Percentiles rank a stretch among this genome's conserved stretches.
Conservation (phyloP, 2,329 filamentous ascomycete species). For the Xylariaceae sp. region DNA sequence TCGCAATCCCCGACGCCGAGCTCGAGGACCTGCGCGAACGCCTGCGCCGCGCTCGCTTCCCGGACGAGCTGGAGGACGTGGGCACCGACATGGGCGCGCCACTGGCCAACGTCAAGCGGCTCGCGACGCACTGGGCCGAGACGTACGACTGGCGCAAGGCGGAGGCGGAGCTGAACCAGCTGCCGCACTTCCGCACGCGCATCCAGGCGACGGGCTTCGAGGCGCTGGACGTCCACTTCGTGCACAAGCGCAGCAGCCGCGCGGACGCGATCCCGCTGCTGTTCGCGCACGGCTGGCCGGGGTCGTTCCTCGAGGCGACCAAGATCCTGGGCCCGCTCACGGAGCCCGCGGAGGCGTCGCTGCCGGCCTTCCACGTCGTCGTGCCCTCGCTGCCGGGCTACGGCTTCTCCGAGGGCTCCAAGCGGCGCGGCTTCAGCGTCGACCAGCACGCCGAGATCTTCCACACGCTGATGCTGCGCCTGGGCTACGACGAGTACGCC, state of each 20-base stretch:
- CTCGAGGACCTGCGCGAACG: slow-evolving; percentile 62
- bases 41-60: slow-evolving; percentile 59
- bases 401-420: slow-evolving; percentile 47
- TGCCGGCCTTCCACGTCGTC: slow-evolving; percentile 52
- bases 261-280: slow-evolving; percentile 44
- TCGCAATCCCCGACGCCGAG: slow-evolving; percentile 56
- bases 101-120: slow-evolving; percentile 62
- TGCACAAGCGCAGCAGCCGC: slow-evolving; percentile 58
- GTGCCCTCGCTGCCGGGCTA: slow-evolving; percentile 55
- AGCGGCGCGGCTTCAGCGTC: slow-evolving; percentile 59
- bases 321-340: slow-evolving; percentile 55
- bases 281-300: slow-evolving; percentile 53
- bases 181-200: slow-evolving; percentile 63
- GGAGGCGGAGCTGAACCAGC: slow-evolving; percentile 63
- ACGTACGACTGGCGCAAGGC: slow-evolving; percentile 66
- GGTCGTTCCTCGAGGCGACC: slow-evolving; percentile 64
- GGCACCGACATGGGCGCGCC: slow-evolving; percentile 56
- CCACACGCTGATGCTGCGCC: slow-evolving; percentile 63
- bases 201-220: slow-evolving; percentile 65
- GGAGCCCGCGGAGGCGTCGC: slow-evolving; percentile 6
- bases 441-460: slow-evolving; percentile 64
- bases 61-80: slow-evolving; percentile 48
- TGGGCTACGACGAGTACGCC: slow-evolving; percentile 64
- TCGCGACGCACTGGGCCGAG: slow-evolving; percentile 62
- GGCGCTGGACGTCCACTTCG: slow-evolving; percentile 66